Evolutionary conservation across 768 basidiomycete genomes (phyloP).

Genomic region (Rubroboletus pulcherrimus): DNA sequence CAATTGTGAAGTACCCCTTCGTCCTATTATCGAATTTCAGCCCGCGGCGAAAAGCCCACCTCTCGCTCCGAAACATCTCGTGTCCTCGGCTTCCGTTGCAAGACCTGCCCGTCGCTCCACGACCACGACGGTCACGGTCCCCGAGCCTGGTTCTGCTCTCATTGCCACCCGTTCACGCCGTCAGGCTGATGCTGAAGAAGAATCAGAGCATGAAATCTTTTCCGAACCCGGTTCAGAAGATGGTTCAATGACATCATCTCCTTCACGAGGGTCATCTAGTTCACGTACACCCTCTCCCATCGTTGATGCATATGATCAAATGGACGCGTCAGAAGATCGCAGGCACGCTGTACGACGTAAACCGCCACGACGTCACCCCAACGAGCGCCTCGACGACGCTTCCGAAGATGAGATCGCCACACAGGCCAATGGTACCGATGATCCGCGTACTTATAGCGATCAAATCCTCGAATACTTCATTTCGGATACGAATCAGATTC

Average conservation of each 20-base stretch:
- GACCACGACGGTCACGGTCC: not conserved
- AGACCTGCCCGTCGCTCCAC: constrained; percentile 28
- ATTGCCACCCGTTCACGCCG: constrained; percentile 59
- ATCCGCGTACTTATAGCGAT: constrained; percentile 80
- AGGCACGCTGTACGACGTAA: constrained; percentile 43
- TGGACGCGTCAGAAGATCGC: constrained; percentile 19
- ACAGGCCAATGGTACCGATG: constrained; percentile 44
- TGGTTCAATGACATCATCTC: constrained; percentile 86
- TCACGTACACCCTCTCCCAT: constrained; percentile 95
- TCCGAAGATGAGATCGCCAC: constrained; percentile 40
- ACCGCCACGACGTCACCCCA: constrained; percentile 44
- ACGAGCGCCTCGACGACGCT: constrained; percentile 43
- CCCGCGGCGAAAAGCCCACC: constrained; percentile 90
- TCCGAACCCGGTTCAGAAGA: constrained; percentile 80
- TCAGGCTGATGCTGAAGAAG: constrained; percentile 47
- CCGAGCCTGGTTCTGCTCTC: constrained; percentile 14
- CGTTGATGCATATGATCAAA: constrained; percentile 38
- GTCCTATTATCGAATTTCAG: constrained; percentile 92
- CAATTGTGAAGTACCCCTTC: constrained; percentile 80
- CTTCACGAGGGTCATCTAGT: constrained; percentile 79
- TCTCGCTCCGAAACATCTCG: constrained; percentile 93
- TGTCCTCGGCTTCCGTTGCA: constrained; percentile 54
- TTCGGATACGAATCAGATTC: constrained; percentile 91
- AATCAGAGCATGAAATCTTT: constrained; percentile 58
- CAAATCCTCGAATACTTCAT: constrained; percentile 98